A percentile compares a stretch with the other conserved stretches of the same genome.
phyloP scores from a whole-genome alignment of 495 filamentous ascomycete genomes.

The Diplogelasinospora grovesii region DNA sequence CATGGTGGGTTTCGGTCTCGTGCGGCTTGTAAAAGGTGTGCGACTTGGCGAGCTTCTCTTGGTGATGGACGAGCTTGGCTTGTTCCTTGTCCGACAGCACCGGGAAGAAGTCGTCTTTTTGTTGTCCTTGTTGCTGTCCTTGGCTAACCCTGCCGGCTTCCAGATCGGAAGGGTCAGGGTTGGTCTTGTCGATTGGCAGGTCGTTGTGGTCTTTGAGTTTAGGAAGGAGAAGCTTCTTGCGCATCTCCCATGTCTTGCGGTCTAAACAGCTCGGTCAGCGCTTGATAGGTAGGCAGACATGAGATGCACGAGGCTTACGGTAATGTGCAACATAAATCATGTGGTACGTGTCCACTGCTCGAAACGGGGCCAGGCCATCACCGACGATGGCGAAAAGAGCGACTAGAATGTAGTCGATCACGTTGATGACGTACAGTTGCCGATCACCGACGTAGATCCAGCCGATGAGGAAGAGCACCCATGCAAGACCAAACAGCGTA shows the following conservation, averaged over 20 bases:
- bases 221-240: constrained; percentile 54
- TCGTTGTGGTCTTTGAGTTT: constrained; percentile 66
- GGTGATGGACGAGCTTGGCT: constrained; percentile 58
- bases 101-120: constrained; percentile 38
- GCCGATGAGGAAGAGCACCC: constrained; percentile 79
- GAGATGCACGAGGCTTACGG: constrained; percentile 8
- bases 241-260: constrained; percentile 63
- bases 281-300: background rate
- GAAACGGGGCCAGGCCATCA: constrained; percentile 69
- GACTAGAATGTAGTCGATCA: constrained; percentile 72
- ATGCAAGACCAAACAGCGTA: constrained; percentile 72
- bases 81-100: constrained; percentile 61
- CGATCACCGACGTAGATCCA: constrained; percentile 76
- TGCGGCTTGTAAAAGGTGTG: constrained; percentile 85
- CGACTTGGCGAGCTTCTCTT: constrained; percentile 64
- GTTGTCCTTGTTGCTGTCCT: no score
- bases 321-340: constrained; percentile 62
- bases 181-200: constrained; percentile 36
- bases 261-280: constrained; percentile 41
- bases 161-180: background rate
- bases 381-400: constrained; percentile 73
- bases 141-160: constrained; percentile 18
- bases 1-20: constrained; percentile 71
- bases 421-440: constrained; percentile 62
- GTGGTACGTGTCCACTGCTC: constrained; percentile 73